Evolutionary conservation across 2,329 filamentous ascomycete genomes (phyloP), one percentile per base, ranked within the genome.

Genomic region (Penicillium fuscoglaucum): DNA sequence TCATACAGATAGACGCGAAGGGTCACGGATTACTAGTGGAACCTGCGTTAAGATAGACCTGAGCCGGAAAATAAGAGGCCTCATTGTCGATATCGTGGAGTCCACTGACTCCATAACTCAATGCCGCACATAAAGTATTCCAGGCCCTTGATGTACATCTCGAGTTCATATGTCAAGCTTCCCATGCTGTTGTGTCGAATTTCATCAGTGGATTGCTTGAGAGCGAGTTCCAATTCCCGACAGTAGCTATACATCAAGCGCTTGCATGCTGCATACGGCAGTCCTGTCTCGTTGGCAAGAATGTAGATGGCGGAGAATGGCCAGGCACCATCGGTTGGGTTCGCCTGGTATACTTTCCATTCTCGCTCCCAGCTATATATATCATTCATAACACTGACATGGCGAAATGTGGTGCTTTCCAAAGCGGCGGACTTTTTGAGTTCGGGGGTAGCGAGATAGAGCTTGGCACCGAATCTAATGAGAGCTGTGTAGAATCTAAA

Each of bases 351-450:
- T 10, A 56, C 48, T 39, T 58, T 62, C 59, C 61, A 66, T 55
- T 65, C 62, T 7, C 52, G 55, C 15, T 65, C 61, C 64, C 64
- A 66, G 51, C 64, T 66, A 47, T 62, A 66, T 1, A 66, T 57
- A 47, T 66, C 64, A 48, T 66, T 66, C 21, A 66, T 48, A 2
- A 58, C 49, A 28, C 64, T 55, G 44, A 64, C 21, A 40, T 63
- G 61, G n/a, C 62, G 54, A 24, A 65, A 66, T 5, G 62, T 53
- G 15, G 17, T 44, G 33, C 62, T 61, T 46, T 63, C 62, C 10
- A 65, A 37, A 2, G 39, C 33, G 5, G 59, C 44, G 7, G 54
- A 48, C 15, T 59, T 57, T 6, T 43, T 15, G 2, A 63, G 52
- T 26, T 64, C 61, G 0, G 35, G 2, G 2, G 53, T 4, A 6